These are phyloP conservation scores for Tolypocladium cylindrosporum DNA, from an alignment of 2,329 filamentous ascomycete species.

Conservation along the genomic window DNA sequence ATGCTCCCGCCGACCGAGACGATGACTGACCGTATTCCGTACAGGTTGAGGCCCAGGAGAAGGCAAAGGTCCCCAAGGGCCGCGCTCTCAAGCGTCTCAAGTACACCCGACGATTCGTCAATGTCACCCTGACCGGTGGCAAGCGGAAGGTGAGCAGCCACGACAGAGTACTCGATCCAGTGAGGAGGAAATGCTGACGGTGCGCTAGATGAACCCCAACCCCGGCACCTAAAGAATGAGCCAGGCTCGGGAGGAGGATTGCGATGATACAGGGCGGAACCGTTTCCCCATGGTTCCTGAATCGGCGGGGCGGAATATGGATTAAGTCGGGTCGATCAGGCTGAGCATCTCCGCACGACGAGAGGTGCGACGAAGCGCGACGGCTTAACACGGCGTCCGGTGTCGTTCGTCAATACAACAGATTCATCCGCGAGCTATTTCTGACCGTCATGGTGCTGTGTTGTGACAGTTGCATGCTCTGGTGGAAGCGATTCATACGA, in stretches of 20 bases:
- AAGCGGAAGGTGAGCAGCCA: slow-evolving; percentile 77
- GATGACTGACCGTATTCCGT: slow-evolving; percentile 18
- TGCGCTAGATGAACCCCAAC: slow-evolving; percentile 75
- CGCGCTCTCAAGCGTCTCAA: slow-evolving; percentile 93
- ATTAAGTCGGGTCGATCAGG: slow-evolving; percentile 25
- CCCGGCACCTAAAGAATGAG: slow-evolving; percentile 51
- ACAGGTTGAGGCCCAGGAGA: slow-evolving; percentile 83
- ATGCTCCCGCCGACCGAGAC: slow-evolving; percentile 11
- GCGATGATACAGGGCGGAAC: slow-evolving; percentile 19
- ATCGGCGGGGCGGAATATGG: slow-evolving; percentile 22
- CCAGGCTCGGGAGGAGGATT: slow-evolving; percentile 14
- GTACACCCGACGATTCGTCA: slow-evolving; percentile 97
- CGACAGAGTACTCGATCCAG: neutral
- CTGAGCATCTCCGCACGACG: slow-evolving; percentile 22
- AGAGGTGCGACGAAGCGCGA: slow-evolving; percentile 26
- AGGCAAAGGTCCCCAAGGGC: slow-evolving; percentile 94
- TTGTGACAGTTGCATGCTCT: neutral
- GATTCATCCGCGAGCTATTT: slow-evolving; percentile 17
- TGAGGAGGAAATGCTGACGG: slow-evolving; percentile 12
- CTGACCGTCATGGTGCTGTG: neutral
- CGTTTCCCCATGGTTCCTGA: slow-evolving; percentile 20
- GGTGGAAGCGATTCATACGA: neutral
- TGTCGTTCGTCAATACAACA: slow-evolving; percentile 32
- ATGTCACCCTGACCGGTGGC: slow-evolving; percentile 93
- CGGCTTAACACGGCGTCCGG: slow-evolving; percentile 29